Evolutionary conservation across 108 stramenopile genomes (phyloP), one percentile per base, ranked within the genome.

Genomic region (Cyclostephanos invisitatus): DNA sequence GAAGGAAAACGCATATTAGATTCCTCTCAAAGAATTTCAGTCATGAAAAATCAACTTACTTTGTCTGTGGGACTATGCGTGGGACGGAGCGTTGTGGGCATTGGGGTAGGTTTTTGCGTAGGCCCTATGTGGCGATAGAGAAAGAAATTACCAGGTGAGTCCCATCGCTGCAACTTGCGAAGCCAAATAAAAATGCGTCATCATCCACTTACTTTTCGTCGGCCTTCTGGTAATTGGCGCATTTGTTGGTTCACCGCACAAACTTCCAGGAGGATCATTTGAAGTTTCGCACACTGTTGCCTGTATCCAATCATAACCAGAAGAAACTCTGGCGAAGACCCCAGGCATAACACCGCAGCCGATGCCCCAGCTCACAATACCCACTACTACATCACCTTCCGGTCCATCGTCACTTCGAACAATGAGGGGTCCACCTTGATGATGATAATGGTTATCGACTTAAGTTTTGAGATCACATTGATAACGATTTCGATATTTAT

Each of bases 281-380:
- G 58, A 59, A 3, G 11, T 20, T 59, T 25, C 58, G 68, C 85
- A 86, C 17, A 86, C 73, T 5, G 57, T 57, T 17, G 27, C 36
- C 54, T 48, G 42, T 11, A 86, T 81, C 76, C 78, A 86, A 56
- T 81, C 80, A 32, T 70, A 78, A 20, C 47, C 36, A 0, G 44
- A 14, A 20, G 67, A 54, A 11, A 83, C 60, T 15, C 85, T 53
- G 5, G 80, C 53, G 48, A 65, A 80, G 1, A 86, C 85, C n/a
- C 85, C 85, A 14, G 85, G 85, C 37, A 74, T 80, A 62, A 72
- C 58, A 9, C 72, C 85, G 47, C 85, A 86, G 15, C 77, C 71
- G 21, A 76, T 71, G 0, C 85, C 86, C 84, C 86, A 87, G 36
- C 77, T 78, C 11, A 82, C 77, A 17, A 84, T 69, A 3, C 83